A percentile compares a stretch with the other conserved stretches of the same genome.
Evolutionary conservation across 2,329 filamentous ascomycete genomes (phyloP).

Genomic region (Nemania diffusa): DNA sequence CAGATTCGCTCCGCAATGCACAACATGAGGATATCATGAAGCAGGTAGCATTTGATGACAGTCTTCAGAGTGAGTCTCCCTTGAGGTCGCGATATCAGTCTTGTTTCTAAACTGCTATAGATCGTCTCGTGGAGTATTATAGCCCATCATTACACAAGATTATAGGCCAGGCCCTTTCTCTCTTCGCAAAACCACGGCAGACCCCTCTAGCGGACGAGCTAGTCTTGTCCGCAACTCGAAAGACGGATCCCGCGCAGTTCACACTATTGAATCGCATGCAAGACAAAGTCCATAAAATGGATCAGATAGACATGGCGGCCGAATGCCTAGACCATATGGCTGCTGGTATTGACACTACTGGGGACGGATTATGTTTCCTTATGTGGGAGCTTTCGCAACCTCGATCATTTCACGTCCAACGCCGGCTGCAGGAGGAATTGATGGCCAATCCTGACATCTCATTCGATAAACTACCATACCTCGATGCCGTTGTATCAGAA

Average conservation of each 20-base stretch:
- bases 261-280: constrained; percentile 69
- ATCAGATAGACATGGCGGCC: constrained; percentile 67
- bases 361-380: constrained; percentile 74
- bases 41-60: constrained; percentile 74
- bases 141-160: constrained; percentile 62
- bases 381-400: constrained; percentile 77
- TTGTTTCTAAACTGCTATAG: constrained; percentile 49
- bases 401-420: constrained; percentile 62
- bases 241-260: constrained; percentile 60
- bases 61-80: constrained; percentile 67
- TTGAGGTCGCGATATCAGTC: not conserved
- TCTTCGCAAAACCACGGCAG: constrained; percentile 64
- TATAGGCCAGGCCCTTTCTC: constrained; percentile 57
- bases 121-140: constrained; percentile 69
- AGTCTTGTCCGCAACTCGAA: constrained; percentile 63
- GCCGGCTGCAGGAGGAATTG: constrained; percentile 64
- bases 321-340: constrained; percentile 79
- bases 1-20: constrained; percentile 65
- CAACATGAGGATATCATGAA: constrained; percentile 74
- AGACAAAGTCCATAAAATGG: constrained; percentile 60
- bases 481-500: constrained; percentile 73
- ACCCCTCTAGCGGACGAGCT: constrained; percentile 69
- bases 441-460: constrained; percentile 51
- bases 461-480: constrained; percentile 64
- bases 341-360: constrained; percentile 77